Base-by-base conservation (phyloP, 306 rosid genomes). In the Lathyrus sativus region DNA sequence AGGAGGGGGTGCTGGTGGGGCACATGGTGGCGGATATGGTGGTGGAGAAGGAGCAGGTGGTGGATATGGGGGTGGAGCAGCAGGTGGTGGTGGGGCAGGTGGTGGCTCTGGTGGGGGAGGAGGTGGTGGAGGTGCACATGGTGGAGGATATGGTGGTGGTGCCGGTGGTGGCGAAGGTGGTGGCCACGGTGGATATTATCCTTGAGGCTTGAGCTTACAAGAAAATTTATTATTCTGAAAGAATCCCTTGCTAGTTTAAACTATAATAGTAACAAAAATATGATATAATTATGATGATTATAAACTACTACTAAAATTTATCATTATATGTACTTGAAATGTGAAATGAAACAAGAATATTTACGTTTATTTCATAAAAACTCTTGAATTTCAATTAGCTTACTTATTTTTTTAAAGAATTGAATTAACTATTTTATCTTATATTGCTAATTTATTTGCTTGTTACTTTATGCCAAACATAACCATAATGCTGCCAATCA, bases 101-200 rank as follows among this genome's bases (percentile, higher is more conserved):
- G 59, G 59, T 6, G 38, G 38, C 2, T 33, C 8, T 5, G 38
- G 38, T 6, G 38, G 38, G 7, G 38, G 38, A 4, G 59, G 81
- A 0, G 81, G 58, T 22, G 78, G 45, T 5, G 81, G 76, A 2
- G 84, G 72, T 15, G 74, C 56, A 19, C 71, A 74, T n/a, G 70
- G 75, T 2, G 81, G 70, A 6, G 79, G 79, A 48, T 78, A 72
- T 10, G 76, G 79, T 3, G 83, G 75, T 6, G 77, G 85, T 7
- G 70, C 61, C 0, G 82, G 80, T 0, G 79, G 81, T 14, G 86
- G 78, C 0, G 54, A 24, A 22, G 84, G 82, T 10, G 72, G 74
- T 2, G 83, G 85, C 53, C 69, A 79, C 5, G 83, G 85, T 22
- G 83, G 85, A 53, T 83, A 86, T 51, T 33, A 68, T 39, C 90